Conservation (phyloP, 1,284 basidiomycete genomes). For the Macrocystidia cucumis region DNA sequence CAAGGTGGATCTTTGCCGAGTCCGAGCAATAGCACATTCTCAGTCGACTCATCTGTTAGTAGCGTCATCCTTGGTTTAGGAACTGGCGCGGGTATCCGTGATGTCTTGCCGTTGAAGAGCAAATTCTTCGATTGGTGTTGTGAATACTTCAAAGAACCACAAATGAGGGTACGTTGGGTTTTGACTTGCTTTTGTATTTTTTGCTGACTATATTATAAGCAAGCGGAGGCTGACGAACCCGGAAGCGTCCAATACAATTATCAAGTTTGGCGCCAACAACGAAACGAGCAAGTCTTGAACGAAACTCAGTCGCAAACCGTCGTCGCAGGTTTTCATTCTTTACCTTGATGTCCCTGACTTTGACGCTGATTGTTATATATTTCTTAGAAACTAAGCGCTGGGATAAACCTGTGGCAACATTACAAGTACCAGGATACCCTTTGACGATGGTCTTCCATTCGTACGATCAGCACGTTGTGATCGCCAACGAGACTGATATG, state of each 20-base stretch:
- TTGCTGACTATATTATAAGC: conserved; percentile 33
- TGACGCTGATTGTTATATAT: neutral
- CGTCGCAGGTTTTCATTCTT: conserved; percentile 56
- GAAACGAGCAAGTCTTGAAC: conserved; percentile 79
- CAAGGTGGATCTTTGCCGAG: conserved; percentile 40
- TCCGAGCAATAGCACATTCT: conserved; percentile 68
- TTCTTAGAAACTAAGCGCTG: conserved; percentile 51
- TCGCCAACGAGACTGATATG: conserved; percentile 83
- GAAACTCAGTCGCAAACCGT: conserved; percentile 68
- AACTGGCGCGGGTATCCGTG: conserved; percentile 63
- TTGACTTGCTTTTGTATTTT: conserved; percentile 1
- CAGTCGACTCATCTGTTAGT: conserved; percentile 53
- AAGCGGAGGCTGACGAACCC: conserved; percentile 92
- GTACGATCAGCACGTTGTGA: conserved; percentile 84
- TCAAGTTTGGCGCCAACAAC: conserved; percentile 90
- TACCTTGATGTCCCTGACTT: conserved; percentile 1
- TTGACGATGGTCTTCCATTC: conserved; percentile 85
- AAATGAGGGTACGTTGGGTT: conserved; percentile 76
- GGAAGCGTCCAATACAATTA: conserved; percentile 93
- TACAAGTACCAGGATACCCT: conserved; percentile 68
- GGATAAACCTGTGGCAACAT: conserved; percentile 74
- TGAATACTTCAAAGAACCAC: conserved; percentile 97
- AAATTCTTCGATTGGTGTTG: conserved; percentile 94
- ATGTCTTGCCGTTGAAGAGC: conserved; percentile 83
- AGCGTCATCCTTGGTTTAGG: conserved; percentile 68